Evolutionary conservation across 139 green algal genomes (phyloP), one percentile per base, ranked within the genome.

Genomic region (Tetradesmus lagerheimii): DNA sequence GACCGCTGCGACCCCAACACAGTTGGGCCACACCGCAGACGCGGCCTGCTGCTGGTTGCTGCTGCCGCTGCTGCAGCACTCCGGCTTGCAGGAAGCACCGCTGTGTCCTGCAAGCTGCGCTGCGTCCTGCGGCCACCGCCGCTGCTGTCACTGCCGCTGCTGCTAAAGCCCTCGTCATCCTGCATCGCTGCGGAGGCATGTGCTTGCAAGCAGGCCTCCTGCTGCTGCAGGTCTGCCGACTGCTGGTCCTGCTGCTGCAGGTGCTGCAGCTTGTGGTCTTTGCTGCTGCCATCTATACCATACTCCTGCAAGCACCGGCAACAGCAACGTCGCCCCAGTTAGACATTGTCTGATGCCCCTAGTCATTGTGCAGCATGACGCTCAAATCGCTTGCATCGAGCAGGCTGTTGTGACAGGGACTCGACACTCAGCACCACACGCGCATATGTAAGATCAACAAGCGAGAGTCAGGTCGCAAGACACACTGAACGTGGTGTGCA

Each of bases 241-340:
- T 79, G 35, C 82, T 78, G 20, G 34, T n/a, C 15, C 47, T 80
- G 83, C 38, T 80, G 64, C 64, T 88, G 83, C n/a, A 77, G 57
- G 50, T 88, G 82, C 23, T 78, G 67, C 53, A 71, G 64, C 45
- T 53, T 34, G 34, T 41, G 43, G 43, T 86, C 80, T 18, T 71
- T 86, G 34, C 47, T 45, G 47, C 83, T 88, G 83, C 47, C 53
- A 45, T 41, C 83, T 39, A 39, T 64, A 45, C 50, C 83, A 35
- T n/a, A 27, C 31, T 74, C 82, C 57, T 74, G n/a, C 47, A 87
- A 83, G 86, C 50, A 85, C 88, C 31, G 23, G 71, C 71, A 79
- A 27, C 66, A 77, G 66, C 3, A 77, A 8, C 4, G n/a, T n/a
- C n/a, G n/a, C n/a, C n/a, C n/a, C n/a, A n/a, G n/a, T n/a, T n/a